Evolutionary conservation across 345 rosid species (phyloP), one percentile per base, ranked within the genome.

Genomic region (Aegle marmelos): DNA sequence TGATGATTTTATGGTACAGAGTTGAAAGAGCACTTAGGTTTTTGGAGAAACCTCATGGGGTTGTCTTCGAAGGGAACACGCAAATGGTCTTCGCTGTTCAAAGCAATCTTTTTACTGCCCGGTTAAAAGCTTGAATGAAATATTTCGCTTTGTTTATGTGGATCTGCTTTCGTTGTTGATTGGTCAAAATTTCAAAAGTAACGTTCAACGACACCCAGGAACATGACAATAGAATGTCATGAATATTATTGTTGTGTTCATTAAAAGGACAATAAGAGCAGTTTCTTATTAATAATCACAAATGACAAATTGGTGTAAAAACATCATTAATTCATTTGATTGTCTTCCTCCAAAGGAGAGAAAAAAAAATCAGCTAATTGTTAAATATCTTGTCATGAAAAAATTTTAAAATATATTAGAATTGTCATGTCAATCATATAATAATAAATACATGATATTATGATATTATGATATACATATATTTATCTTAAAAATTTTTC

Each of bases 31-130:
- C 62, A 28, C 17, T 27, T 53, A 17, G 9, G 16, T 19, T 56
- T 37, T 27, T 30, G 14, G 76, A 64, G 64, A 61, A 74, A 53
- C 62, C 75, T 68, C 69, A 21, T 39, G 39, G 36, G 48, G 6
- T 2, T 60, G 50, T 4, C 3, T 64, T 70, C 68, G 17, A 53
- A 37, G 79, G 84, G 64, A 39, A 41, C 81, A 69, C 28, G 61
- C 45, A 39, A 37, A 2, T 17, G 25, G 34, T 39, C 1, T 24
- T 59, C 66, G 3, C 9, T 8, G 17, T 37, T 61, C 68, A 19
- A 17, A 9, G 21, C 30, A 62, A 58, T 28, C n/a, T 27, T 60
- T 72, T 74, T 34, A 68, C 63, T 78, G 57, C 36, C 28, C 36
- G 28, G 56, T 65, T 56, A 72, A 31, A 53, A 16, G 45, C 17